Percentiles rank a stretch among this genome's conserved stretches.
These are phyloP conservation scores for Cystofilobasidium bisporidii DNA, from an alignment of 768 basidiomycete species.

Conservation along the genomic window DNA sequence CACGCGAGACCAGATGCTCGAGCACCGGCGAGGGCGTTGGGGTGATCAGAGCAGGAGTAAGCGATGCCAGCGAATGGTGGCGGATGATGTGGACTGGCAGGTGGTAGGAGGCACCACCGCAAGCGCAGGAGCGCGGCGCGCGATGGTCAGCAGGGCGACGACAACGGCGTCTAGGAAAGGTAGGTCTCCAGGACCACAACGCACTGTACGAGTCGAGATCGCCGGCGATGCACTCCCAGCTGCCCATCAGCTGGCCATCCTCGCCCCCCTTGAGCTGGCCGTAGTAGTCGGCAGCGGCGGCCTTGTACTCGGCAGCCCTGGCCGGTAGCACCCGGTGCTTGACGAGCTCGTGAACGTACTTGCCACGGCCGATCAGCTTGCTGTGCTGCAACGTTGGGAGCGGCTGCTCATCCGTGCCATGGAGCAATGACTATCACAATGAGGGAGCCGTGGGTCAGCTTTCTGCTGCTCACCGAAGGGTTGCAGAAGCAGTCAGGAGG, in stretches of 20 bases:
- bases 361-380: constrained; percentile 77
- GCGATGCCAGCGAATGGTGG: constrained; percentile 1
- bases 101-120: too few species aligned
- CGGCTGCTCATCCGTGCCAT: constrained; percentile 81
- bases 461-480: too few species aligned
- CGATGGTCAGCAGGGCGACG: background rate
- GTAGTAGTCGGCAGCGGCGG: constrained; percentile 59
- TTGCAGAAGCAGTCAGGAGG: too few species aligned
- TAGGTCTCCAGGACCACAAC: constrained; percentile 32
- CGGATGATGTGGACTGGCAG: constrained; percentile 21
- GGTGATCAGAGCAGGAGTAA: constrained; percentile 14
- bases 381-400: constrained; percentile 79
- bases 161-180: background rate
- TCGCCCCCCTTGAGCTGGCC: background rate
- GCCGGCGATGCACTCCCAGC: constrained; percentile 85
- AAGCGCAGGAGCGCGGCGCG: background rate
- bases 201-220: constrained; percentile 74
- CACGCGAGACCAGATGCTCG: constrained; percentile 1
- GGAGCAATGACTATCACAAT: constrained; percentile 60
- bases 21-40: constrained; percentile 36
- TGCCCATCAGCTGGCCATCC: constrained; percentile 65
- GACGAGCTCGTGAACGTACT: constrained; percentile 86
- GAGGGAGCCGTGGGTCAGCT: too few species aligned
- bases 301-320: constrained; percentile 70
- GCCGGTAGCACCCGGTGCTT: constrained; percentile 78